Evolutionary conservation across 2,329 filamentous ascomycete species (phyloP).

Genomic region (Penicillium sumatraense): DNA sequence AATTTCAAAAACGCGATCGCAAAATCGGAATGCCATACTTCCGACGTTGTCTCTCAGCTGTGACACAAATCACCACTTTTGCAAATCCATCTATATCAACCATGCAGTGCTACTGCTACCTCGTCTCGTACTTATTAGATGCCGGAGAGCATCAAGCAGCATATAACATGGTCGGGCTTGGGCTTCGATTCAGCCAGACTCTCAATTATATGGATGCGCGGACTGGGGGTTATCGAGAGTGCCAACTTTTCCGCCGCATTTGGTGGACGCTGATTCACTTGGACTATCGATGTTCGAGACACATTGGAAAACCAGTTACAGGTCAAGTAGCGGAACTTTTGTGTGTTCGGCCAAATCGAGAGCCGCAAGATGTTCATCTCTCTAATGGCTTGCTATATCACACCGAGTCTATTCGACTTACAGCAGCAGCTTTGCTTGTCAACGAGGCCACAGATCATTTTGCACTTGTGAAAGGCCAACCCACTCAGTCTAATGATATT

Average conservation of each 20-base stretch:
- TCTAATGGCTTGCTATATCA: slow-evolving; percentile 7
- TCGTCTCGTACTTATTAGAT: slow-evolving; percentile 26
- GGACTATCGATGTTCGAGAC: slow-evolving; percentile 23
- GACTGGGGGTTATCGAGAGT: background rate
- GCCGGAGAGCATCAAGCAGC: slow-evolving; percentile 22
- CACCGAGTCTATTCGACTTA: slow-evolving; percentile 7
- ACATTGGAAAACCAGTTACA: slow-evolving; percentile 22
- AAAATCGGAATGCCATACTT: slow-evolving; percentile 22
- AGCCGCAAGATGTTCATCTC: background rate
- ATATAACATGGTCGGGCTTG: slow-evolving; percentile 28
- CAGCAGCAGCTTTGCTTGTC: slow-evolving; percentile 6
- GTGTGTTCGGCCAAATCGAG: background rate
- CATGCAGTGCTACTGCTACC: slow-evolving; percentile 26
- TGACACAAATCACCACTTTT: slow-evolving; percentile 18
- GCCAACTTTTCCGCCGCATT: slow-evolving; percentile 10
- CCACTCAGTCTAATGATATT: background rate
- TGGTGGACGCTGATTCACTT: slow-evolving; percentile 27
- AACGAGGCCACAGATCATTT: slow-evolving; percentile 1
- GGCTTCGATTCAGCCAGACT: slow-evolving; percentile 25
- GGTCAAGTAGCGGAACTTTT: slow-evolving; percentile 1
- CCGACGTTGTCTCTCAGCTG: slow-evolving; percentile 20
- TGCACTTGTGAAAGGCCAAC: background rate
- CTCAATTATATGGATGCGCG: slow-evolving; percentile 15
- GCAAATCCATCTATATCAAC: slow-evolving; percentile 15
- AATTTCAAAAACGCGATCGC: slow-evolving; percentile 1